These are phyloP conservation scores for Penicillium decumbens DNA, from an alignment of 2,329 filamentous ascomycete species.

Conservation along the genomic window DNA sequence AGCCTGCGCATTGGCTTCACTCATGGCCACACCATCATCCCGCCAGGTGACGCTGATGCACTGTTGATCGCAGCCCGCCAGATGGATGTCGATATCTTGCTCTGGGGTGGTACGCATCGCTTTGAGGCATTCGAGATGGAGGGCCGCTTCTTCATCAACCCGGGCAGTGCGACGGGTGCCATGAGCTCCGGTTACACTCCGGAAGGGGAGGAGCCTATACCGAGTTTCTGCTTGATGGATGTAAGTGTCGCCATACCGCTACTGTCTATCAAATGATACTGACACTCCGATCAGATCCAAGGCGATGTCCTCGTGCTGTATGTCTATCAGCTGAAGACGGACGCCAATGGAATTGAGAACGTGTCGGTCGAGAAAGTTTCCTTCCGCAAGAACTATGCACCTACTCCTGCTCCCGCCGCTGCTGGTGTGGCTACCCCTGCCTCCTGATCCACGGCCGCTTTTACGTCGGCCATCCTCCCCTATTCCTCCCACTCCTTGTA, in stretches of 20 bases:
- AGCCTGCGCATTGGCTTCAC: conserved; percentile 65
- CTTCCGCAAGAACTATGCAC: conserved; percentile 70
- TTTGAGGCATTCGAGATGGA: conserved; percentile 70
- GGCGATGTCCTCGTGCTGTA: conserved; percentile 93
- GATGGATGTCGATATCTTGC: conserved; percentile 66
- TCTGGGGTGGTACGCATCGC: conserved; percentile 66
- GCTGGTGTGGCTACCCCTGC: neutral
- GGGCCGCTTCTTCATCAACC: conserved; percentile 67
- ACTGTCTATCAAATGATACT: conserved; percentile 1
- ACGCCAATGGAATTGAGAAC: conserved; percentile 70
- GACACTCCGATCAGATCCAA: conserved; percentile 63
- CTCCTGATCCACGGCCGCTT: neutral
- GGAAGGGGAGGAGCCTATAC: conserved; percentile 65
- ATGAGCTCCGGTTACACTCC: conserved; percentile 58
- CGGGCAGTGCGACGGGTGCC: conserved; percentile 63
- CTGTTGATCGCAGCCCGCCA: conserved; percentile 64
- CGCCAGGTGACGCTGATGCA: conserved; percentile 62
- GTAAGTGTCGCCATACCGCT: conserved; percentile 54
- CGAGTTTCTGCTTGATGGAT: conserved; percentile 97
- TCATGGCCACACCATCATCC: conserved; percentile 65
- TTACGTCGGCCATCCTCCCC: neutral
- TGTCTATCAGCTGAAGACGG: conserved; percentile 80
- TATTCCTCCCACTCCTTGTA: conserved; percentile 21
- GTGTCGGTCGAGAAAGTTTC: conserved; percentile 83
- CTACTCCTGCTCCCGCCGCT: conserved; percentile 45